These are phyloP conservation scores for Podaxis sp. DNA, from an alignment of 768 basidiomycete species.

Conservation along the genomic window DNA sequence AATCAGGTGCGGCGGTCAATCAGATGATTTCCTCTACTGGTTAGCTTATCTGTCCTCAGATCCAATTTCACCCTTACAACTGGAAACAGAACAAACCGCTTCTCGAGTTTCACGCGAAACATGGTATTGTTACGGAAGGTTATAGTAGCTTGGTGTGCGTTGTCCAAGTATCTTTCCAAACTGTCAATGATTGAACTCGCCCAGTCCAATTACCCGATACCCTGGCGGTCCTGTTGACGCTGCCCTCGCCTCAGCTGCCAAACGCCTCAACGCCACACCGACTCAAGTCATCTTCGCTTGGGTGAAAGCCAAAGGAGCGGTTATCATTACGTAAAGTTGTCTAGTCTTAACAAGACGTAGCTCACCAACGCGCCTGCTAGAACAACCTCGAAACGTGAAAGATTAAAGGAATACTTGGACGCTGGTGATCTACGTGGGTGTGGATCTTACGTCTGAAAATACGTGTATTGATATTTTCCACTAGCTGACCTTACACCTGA, in stretches of 20 bases:
- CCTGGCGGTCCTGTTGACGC: conserved; percentile 68
- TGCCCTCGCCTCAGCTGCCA: conserved; percentile 51
- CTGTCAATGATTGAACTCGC: background rate
- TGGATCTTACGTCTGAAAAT: background rate
- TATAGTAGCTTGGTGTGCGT: conserved; percentile 67
- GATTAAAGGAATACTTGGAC: conserved; percentile 66
- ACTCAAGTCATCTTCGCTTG: conserved; percentile 71
- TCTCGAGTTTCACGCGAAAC: conserved; percentile 53
- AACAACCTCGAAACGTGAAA: conserved; percentile 59
- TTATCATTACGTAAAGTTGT: conserved; percentile 61
- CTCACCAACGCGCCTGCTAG: conserved; percentile 27
- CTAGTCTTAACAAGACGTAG: background rate
- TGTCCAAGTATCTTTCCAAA: background rate
- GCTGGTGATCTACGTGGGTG: conserved; percentile 52
- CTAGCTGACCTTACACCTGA: conserved; percentile 53
- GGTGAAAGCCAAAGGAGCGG: conserved; percentile 65
- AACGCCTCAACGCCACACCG: conserved; percentile 52
- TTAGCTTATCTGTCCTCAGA: conserved; percentile 36
- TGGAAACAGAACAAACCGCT: conserved; percentile 50
- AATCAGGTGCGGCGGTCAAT: conserved; percentile 56
- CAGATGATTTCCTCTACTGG: background rate
- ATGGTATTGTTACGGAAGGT: conserved; percentile 69
- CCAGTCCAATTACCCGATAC: conserved; percentile 55
- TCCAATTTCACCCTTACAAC: conserved; percentile 72
- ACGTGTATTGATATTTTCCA: conserved; percentile 4